Base-by-base conservation (phyloP, 257 asterid species). In the Haberlea rhodopensis region DNA sequence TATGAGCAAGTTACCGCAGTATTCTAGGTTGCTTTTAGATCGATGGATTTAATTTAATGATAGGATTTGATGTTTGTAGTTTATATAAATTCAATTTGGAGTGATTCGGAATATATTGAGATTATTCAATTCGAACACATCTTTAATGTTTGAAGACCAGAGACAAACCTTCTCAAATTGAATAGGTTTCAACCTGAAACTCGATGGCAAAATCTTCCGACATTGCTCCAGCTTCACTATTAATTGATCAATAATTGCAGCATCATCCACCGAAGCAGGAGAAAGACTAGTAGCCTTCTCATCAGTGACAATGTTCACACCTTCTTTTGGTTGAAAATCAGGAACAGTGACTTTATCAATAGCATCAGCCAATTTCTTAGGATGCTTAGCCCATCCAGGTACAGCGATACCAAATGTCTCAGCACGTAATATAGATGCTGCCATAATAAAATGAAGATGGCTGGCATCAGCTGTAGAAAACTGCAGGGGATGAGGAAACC, bases 331-430 rank as follows among this genome's bases (percentile, higher is more conserved):
- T 70, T 81, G 82, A 67, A 88, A 90, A 31, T 84, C 90, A 26
- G 94, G 94, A 55, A 90, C 87, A 13, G 79, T 62, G 62, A 84
- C 77, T 22, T 71, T 78, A 52, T 86, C 84, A 70, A 86, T 76
- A 28, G 89, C 95, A 74, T 86, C 89, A 0, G 87, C 73, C 80
- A 90, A 71, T 75, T 81, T 80, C 74, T 76, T 80, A 8, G 96
- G 91, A 71, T 84, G 74, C 71, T 80, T 88, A 62, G 79, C 89
- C 97, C 97, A 90, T 67, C 84, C 94, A 58, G 97, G 96, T 70
- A 81, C 63, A 63, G 88, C 82, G 71, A 90, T 81, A 59, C 94
- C 91, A 73, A 72, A 88, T 55, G 96, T 86, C 82, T 90, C 95
- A 11, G 96, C 94, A 15, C 96, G 94, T 10, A 90, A 73, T 8